Conservation (phyloP, 345 rosid genomes). For the Eucalyptus sp. region DNA sequence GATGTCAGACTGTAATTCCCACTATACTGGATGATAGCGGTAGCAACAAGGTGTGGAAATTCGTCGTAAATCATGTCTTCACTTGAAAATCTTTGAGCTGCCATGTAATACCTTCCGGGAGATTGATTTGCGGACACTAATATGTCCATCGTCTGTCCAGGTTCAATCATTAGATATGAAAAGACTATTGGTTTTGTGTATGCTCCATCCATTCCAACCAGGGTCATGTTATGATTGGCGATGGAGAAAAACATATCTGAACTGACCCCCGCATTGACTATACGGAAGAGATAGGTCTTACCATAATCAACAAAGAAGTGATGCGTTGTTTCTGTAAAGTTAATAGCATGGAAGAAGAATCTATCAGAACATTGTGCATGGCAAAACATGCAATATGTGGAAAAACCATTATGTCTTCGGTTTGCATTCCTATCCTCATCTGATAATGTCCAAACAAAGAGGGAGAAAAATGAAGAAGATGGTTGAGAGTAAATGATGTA, state of each 20-base stretch:
- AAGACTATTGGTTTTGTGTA: constrained; percentile 6
- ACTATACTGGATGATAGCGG: not conserved
- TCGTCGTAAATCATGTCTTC: not conserved
- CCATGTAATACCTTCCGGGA: not conserved
- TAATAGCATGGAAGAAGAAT: not conserved
- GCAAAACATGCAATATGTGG: not conserved
- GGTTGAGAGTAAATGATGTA: not conserved
- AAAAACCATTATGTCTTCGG: not conserved
- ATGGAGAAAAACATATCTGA: constrained; percentile 12
- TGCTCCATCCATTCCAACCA: constrained; percentile 19
- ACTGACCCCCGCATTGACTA: constrained; percentile 14
- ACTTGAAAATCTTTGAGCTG: not conserved
- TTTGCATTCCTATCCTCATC: not conserved
- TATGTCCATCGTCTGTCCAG: constrained; percentile 22
- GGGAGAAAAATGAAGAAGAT: not conserved
- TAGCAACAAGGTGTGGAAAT: not conserved
- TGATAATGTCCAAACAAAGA: not conserved
- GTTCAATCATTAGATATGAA: not conserved
- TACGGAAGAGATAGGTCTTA: constrained; percentile 15
- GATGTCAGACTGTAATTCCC: not conserved
- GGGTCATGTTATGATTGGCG: constrained; percentile 6
- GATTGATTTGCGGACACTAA: not conserved
- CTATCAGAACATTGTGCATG: not conserved
- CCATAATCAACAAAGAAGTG: not conserved
- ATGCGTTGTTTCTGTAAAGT: not conserved